Evolutionary conservation across 352 stramenopile genomes (phyloP), one percentile per base, ranked within the genome.

Genomic region (Pythium angustatum): DNA sequence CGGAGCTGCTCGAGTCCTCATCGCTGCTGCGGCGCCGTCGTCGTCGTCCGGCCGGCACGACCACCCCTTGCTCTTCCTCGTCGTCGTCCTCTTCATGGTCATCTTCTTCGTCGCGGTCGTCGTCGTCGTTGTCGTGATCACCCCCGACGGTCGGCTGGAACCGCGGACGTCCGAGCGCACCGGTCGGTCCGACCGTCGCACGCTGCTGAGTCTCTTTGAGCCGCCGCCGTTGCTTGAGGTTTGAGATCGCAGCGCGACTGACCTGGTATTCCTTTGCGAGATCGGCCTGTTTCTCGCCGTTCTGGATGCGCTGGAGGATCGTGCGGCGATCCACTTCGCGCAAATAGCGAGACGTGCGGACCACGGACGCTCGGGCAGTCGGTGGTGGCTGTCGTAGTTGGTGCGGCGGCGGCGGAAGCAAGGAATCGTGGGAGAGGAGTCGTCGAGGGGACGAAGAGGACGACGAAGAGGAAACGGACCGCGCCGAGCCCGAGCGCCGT

Each of bases 251-350:
- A 0, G 77, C 76, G 19, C 80, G 80, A 50, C 72, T 86, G 33
- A 87, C 78, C 17, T 79, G 64, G 56, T 80, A 89, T 51, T 87
- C 80, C 62, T 86, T 85, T 19, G 80, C 78, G 9, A 89, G 69
- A 15, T 71, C 76, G 6, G 80, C 74, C 36, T 88, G 80, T 56
- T 85, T 86, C 64, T 88, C 80, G 10, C 80, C 80, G 10, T 69
- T 69, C 24, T 75, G 49, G 24, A 87, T 83, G 3, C 80, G 72
- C 6, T 58, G 53, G 30, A 88, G 51, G 62, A 88, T 88, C 19
- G 45, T 58, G 21, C 75, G 79, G 3, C 79, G 79, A 49, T 88
- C 79, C 38, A 81, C 75, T 48, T 88, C 79, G 0, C 79, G 71
- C 6, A 88, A 51, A 64, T 88, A 88, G 0, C 79, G 69, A 5